Base-by-base conservation (phyloP, 225 moss, liverwort and hornwort species). In the Polytrichum formosum region DNA sequence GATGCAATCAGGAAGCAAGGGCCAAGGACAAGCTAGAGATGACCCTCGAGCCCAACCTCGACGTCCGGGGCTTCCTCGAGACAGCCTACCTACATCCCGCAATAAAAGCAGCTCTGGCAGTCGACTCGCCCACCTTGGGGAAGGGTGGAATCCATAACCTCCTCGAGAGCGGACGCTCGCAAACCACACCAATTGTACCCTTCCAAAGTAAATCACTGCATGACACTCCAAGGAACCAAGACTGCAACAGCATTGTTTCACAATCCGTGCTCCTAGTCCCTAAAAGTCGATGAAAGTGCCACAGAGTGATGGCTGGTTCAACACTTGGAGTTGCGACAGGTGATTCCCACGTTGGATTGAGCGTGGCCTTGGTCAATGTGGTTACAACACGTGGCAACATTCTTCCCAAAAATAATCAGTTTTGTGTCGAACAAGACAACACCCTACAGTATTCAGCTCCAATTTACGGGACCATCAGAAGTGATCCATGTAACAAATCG, bases 41-140 rank as follows among this genome's bases (percentile, higher is more conserved):
- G 67, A 76, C 67, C 13, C 30, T 70, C 3, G 90, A 90, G 66
- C 89, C 90, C n/a, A 69, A 78, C 28, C 75, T 93, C 0, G 79
- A 93, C 61, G 80, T 75, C 10, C 65, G 75, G 73, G 73, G 72
- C 73, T 93, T 95, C 54, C 67, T 95, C 18, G 89, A 85, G 62
- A 80, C 72, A 26, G 78, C 90, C 25, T 95, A 93, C 26, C 35
- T 93, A 72, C 91, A 93, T 79, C 95, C 95, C 35, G 84, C 86
- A 37, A 73, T 87, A 20, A 74, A 74, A 71, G 75, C 83, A 55
- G 71, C 86, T 19, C 28, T 78, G 73, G 69, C 59, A 1, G 83
- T 78, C 37, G 69, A 78, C 68, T 33, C 65, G 6, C n/a, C 63
- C 22, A 53, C 63, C 25, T 9, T 58, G 23, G 72, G 63, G 33